These are phyloP conservation scores for Sarocladium kiliense DNA, from an alignment of 2,329 filamentous ascomycete genomes.

Conservation along the genomic window DNA sequence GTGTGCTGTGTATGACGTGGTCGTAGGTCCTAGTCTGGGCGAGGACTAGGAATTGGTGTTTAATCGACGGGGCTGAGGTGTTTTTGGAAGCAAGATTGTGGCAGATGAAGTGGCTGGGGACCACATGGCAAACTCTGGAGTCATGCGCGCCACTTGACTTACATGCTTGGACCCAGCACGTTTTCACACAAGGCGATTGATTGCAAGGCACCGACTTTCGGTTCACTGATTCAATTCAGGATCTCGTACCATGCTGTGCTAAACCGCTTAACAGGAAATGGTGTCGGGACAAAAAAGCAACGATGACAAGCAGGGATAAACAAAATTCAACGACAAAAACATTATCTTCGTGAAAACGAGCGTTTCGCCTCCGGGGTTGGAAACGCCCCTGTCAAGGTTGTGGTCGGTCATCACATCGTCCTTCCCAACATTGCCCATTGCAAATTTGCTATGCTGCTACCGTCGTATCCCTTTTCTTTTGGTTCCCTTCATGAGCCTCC, in stretches of 20 bases:
- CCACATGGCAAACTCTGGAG: too few relatives aligned
- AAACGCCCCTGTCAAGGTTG: neutral
- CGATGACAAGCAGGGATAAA: neutral
- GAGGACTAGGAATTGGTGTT: too few relatives aligned
- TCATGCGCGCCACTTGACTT: too few relatives aligned
- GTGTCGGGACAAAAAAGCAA: too few relatives aligned
- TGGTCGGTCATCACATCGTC: conserved; percentile 1
- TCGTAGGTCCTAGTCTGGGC: too few relatives aligned
- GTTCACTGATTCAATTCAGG: neutral
- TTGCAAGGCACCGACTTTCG: neutral
- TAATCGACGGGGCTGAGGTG: too few relatives aligned
- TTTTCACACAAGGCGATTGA: too few relatives aligned
- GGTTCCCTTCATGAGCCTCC: too few relatives aligned
- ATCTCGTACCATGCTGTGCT: neutral
- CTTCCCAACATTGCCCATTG: neutral
- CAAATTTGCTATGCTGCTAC: neutral
- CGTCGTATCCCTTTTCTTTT: neutral
- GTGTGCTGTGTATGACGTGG: too few relatives aligned
- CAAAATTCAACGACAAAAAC: neutral
- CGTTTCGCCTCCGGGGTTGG: neutral
- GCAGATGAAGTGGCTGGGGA: too few relatives aligned
- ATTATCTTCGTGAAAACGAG: conserved; percentile 8
- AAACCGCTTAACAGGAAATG: neutral
- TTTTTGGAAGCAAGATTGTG: too few relatives aligned
- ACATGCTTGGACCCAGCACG: too few relatives aligned